Percentiles rank a stretch among this genome's conserved stretches.
Conservation (phyloP, 2,329 filamentous ascomycete genomes). For the Magnaporthiopsis poae region DNA sequence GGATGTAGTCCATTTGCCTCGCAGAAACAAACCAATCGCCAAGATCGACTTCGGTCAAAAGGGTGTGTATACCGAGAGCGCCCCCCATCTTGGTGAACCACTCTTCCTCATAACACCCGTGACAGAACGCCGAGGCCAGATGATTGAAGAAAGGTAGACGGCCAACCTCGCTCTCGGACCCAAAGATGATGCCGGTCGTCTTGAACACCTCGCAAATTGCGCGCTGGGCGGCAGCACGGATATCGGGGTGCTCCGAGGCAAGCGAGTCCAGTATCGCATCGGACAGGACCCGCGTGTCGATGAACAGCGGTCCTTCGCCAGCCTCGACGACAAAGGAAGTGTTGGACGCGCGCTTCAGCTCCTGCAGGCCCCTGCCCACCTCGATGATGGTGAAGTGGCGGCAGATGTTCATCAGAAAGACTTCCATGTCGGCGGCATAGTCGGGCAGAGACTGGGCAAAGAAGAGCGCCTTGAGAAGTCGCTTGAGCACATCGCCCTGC, state of each 20-base stretch:
- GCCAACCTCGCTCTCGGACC: constrained; percentile 59
- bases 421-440: constrained; percentile 63
- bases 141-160: constrained; percentile 77
- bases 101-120: constrained; percentile 93
- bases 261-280: constrained; percentile 86
- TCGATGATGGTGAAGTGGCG: constrained; percentile 87
- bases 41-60: constrained; percentile 75
- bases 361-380: constrained; percentile 72
- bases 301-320: constrained; percentile 76
- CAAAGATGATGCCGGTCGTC: constrained; percentile 68
- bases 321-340: constrained; percentile 75
- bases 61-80: constrained; percentile 76
- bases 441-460: constrained; percentile 75
- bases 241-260: constrained; percentile 69
- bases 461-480: constrained; percentile 79
- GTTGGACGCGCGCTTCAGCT: constrained; percentile 66
- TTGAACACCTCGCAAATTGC: constrained; percentile 71
- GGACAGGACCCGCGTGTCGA: constrained; percentile 78
- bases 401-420: constrained; percentile 71
- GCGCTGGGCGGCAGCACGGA: constrained; percentile 73
- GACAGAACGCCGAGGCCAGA: constrained; percentile 74
- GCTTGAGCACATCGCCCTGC: constrained; percentile 74
- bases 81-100: constrained; percentile 98
- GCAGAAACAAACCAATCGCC: constrained; percentile 73
- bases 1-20: constrained; percentile 78